These are phyloP conservation scores for Scleroderma bovista DNA, from an alignment of 768 basidiomycete genomes.

Conservation along the genomic window DNA sequence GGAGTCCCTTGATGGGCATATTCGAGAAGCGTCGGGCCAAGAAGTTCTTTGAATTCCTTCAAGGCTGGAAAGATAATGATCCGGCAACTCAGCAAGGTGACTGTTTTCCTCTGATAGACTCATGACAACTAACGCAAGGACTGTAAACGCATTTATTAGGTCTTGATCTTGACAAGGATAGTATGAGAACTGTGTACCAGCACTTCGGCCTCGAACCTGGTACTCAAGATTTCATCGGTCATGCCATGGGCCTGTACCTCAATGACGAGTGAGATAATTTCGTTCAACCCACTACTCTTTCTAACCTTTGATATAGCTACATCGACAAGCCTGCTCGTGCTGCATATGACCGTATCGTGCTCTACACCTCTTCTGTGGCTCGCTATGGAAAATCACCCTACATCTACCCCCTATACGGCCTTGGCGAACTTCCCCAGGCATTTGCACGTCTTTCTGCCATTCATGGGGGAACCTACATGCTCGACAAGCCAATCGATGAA, in stretches of 20 bases:
- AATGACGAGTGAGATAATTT: conserved; percentile 79
- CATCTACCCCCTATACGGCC: conserved; percentile 98
- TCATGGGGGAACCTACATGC: conserved; percentile 99
- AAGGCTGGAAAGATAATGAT: conserved; percentile 92
- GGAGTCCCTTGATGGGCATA: conserved; percentile 94
- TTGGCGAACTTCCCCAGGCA: conserved; percentile 97
- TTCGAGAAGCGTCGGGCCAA: conserved; percentile 98
- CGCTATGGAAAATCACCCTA: conserved; percentile 99
- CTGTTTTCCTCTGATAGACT: conserved; percentile 9
- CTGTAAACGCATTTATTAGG: no score
- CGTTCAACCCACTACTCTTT: background rate
- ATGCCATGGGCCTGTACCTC: conserved; percentile 97
- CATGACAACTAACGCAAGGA: conserved; percentile 1
- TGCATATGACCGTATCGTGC: conserved; percentile 89
- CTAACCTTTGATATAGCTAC: conserved; percentile 52
- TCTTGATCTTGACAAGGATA: conserved; percentile 81
- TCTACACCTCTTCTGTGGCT: conserved; percentile 98
- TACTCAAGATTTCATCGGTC: conserved; percentile 98
- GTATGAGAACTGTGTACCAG: conserved; percentile 92
- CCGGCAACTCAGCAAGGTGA: conserved; percentile 94
- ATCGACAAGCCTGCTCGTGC: conserved; percentile 87
- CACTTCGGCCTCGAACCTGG: conserved; percentile 97
- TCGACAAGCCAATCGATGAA: conserved; percentile 89
- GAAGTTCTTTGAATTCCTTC: conserved; percentile 97
- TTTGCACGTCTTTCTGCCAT: conserved; percentile 98